Base-by-base conservation (phyloP, 306 rosid genomes). In the Inga oerstediana region DNA sequence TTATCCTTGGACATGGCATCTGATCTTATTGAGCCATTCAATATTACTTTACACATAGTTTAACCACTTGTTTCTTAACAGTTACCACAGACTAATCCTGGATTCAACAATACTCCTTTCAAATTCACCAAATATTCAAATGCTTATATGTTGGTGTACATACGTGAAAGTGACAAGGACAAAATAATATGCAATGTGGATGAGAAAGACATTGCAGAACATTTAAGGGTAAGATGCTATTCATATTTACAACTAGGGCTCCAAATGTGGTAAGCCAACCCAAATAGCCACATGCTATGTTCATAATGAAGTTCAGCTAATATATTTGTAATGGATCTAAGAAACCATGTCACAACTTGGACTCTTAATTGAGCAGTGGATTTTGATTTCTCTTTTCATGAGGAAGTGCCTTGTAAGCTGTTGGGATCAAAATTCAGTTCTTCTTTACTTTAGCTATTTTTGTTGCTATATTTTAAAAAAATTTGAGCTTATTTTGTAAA, bases 191-290 rank as follows among this genome's bases (percentile, higher is more conserved):
- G 99, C 87, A 91, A 94, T 75, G 99, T 94, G 80, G 99, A 94
- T 81, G 99, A 97, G 92, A 94, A 92, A 88, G 99, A 97, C 87
- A 94, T 97, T 65, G 98, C 99, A 24, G 99, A 97, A 77, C 99
- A 97, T 88, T 92, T 97, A 69, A 91, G 99, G 92, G 99, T 96
- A 85, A 86, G 92, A 77, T 56, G 85, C 22, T 82, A 52, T 46
- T 77, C 32, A 54, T 69, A 7, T 66, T 77, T 77, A 71, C 27
- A 22, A 12, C 74, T 52, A 52, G 39, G 64, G 58, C 70, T 58
- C 27, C 56, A 75, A 78, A 56, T 76, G 41, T 73, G 32, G 54
- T 45, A 10, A 74, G 56, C 83, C 22, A 72, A 49, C 69, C 80
- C 45, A 79, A 74, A 66, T 72, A 20, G 68, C 64, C 54, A 54